Evolutionary conservation across 306 rosid genomes (phyloP).

Genomic region (Echinosophora koreensis): DNA sequence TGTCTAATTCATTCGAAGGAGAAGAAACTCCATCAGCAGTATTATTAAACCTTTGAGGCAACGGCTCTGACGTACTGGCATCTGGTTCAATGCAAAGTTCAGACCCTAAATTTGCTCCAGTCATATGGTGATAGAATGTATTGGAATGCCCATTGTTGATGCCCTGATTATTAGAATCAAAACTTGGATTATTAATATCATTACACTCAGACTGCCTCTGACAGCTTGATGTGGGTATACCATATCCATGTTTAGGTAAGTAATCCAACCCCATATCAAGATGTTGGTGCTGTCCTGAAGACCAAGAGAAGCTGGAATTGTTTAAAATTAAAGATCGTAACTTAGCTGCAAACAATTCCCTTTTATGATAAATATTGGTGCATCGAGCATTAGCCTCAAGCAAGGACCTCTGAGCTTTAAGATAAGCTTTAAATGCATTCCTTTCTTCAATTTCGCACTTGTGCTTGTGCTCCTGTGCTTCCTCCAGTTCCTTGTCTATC

Average conservation of each 20-base stretch:
- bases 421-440: constrained; percentile 85
- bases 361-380: constrained; percentile 72
- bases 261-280: constrained; percentile 62
- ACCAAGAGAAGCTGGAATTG: constrained; percentile 66
- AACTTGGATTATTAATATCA: constrained; percentile 58
- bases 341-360: constrained; percentile 77
- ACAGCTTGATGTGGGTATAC: constrained; percentile 59
- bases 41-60: constrained; percentile 63
- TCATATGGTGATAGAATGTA: constrained; percentile 49
- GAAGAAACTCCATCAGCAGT: constrained; percentile 64
- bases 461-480: constrained; percentile 84
- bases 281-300: constrained; percentile 69
- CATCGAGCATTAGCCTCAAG: constrained; percentile 87
- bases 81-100: constrained; percentile 81
- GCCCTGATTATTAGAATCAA: constrained; percentile 62
- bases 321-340: constrained; percentile 68
- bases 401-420: constrained; percentile 85
- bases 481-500: constrained; percentile 88
- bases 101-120: constrained; percentile 65
- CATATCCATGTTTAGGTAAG: constrained; percentile 65
- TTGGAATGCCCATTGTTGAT: constrained; percentile 52
- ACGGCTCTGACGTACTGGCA: constrained; percentile 81
- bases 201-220: constrained; percentile 64
- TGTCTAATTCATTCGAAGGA: constrained; percentile 69
- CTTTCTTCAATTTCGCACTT: constrained; percentile 92